Evolutionary conservation across 768 basidiomycete genomes (phyloP), one percentile per base, ranked within the genome.

Genomic region (Auriscalpium orientale): DNA sequence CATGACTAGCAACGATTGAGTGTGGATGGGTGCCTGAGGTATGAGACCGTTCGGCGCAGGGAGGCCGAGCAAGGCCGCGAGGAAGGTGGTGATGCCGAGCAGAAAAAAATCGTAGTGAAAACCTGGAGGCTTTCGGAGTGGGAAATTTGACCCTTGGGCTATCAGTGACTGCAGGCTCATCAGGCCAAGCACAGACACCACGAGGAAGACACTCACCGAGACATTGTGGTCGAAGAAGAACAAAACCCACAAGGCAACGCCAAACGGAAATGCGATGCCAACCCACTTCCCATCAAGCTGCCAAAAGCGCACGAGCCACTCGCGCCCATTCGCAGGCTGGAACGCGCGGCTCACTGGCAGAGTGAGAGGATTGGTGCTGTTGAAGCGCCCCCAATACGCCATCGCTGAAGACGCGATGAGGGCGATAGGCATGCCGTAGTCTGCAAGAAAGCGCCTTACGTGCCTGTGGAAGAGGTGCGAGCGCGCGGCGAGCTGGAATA

Each of bases 181-280:
- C 10, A 3, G 33, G 47, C 15, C 2, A 44, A 2, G 16, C 49
- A 33, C 20, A 46, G 33, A n/a, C 3, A 35, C 33, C 5, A 4
- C 2, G 33, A 40, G 35, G 8, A 21, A 44, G 12, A 8, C 9
- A 71, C 87, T 62, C 67, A 91, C 90, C 48, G 91, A 94, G 53
- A 94, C 90, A 62, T 95, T 95, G 61, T 94, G 90, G 60, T 98
- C 93, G 62, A 97, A 97, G 75, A 94, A 94, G 72, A 98, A 95
- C 46, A 97, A 72, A 21, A 95, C 80, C 83, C 90, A 97, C 6
- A 98, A 74, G 20, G 93, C 75, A 44, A 94, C 69, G 2, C 94
- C 95, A 64, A 97, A 97, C 0, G 93, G 94, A 45, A 94, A 74
- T 0, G 93, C 90, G 33, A 91, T 84, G 11, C 85, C 90, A 3